Conservation (phyloP, 306 rosid species). For the Fagus crenata region DNA sequence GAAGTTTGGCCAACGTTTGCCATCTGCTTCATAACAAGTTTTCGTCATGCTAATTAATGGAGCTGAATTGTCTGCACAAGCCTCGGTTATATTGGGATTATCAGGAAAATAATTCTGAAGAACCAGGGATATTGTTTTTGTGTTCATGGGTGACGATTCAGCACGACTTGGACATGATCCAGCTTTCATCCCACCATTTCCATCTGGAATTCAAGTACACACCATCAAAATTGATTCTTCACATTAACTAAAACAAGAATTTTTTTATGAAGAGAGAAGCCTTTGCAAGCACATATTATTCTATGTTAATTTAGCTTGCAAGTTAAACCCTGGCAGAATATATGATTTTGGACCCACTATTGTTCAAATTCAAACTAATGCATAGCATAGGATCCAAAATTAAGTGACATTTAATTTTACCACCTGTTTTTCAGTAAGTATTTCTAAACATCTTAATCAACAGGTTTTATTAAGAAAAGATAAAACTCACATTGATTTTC, state of each 20-base stretch:
- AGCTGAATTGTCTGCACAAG: conserved; percentile 78
- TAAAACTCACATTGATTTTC: conserved; percentile 83
- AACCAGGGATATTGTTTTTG: conserved; percentile 59
- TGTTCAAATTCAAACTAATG: too few species aligned
- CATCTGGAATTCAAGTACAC: conserved; percentile 57
- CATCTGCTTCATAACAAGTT: conserved; percentile 67
- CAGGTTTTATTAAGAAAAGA: neutral
- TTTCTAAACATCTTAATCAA: neutral
- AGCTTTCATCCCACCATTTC: conserved; percentile 66
- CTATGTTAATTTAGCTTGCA: too few species aligned
- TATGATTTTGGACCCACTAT: too few species aligned
- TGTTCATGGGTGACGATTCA: conserved; percentile 69
- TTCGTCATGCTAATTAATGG: conserved; percentile 50
- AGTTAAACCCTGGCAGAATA: too few species aligned
- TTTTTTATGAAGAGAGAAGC: neutral
- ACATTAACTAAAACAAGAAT: neutral
- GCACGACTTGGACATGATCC: conserved; percentile 72
- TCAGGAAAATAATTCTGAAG: conserved; percentile 63
- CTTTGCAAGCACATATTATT: too few species aligned
- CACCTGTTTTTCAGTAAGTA: neutral
- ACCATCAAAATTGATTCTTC: conserved; percentile 14
- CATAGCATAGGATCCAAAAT: neutral
- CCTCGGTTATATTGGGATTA: conserved; percentile 55
- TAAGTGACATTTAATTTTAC: too few species aligned
- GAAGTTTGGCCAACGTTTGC: conserved; percentile 88